Evolutionary conservation across 805 yeast species (phyloP).

Genomic region (Kodamaea fukazawae): DNA sequence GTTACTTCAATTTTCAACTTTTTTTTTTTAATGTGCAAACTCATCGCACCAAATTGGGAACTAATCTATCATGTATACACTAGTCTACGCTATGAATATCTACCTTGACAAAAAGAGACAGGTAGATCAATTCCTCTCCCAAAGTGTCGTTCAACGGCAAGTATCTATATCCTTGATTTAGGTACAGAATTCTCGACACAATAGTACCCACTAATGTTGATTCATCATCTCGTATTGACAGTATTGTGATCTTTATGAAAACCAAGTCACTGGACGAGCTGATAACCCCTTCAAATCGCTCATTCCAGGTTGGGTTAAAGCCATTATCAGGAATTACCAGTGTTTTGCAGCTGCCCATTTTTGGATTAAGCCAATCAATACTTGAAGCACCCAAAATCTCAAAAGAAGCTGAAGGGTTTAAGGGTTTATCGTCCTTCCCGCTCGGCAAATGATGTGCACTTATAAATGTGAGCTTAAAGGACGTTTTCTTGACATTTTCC

Average conservation of each 20-base stretch:
- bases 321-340: conserved; percentile 61
- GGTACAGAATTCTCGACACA: conserved; percentile 57
- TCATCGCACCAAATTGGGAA: conserved; percentile 3
- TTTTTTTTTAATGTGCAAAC: conserved; percentile 5
- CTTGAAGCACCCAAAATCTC: conserved; percentile 52
- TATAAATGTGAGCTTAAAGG: conserved; percentile 30
- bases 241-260: conserved; percentile 47
- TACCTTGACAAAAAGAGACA: conserved; percentile 47
- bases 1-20: no score
- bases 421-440: conserved; percentile 47
- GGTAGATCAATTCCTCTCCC: conserved; percentile 70
- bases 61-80: not conserved
- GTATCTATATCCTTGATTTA: conserved; percentile 81
- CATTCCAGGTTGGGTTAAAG: conserved; percentile 83
- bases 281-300: conserved; percentile 42
- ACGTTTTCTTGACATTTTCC: not conserved
- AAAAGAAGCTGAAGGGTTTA: conserved; percentile 62
- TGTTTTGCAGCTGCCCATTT: conserved; percentile 14
- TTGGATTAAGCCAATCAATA: conserved; percentile 22
- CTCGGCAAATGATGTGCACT: conserved; percentile 87
- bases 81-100: conserved; percentile 1
- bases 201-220: conserved; percentile 51
- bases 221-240: conserved; percentile 15
- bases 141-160: conserved; percentile 69
- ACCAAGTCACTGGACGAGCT: conserved; percentile 45